A percentile compares a stretch with the other conserved stretches of the same genome.
phyloP scores from a whole-genome alignment of 2,329 filamentous ascomycete genomes.

The Septoria linicola region DNA sequence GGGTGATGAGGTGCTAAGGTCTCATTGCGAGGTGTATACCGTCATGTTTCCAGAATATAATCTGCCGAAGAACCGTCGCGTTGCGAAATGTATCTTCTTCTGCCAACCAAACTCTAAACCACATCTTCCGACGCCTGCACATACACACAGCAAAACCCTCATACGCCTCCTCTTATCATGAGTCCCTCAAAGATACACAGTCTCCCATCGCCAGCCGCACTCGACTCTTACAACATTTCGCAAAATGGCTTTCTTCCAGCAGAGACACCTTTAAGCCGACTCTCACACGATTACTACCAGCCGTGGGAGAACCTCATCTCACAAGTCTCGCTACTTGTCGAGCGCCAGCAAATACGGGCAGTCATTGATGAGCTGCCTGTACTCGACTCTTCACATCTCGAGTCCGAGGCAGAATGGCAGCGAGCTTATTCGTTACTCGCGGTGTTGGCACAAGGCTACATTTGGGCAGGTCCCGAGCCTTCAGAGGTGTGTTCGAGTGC shows the following conservation, averaged over 20 bases:
- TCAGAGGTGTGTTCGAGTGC: slow-evolving; percentile 46
- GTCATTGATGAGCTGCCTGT: slow-evolving; percentile 77
- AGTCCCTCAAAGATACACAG: slow-evolving; percentile 30
- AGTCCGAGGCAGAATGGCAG: slow-evolving; percentile 85
- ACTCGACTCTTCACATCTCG: slow-evolving; percentile 75
- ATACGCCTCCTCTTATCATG: slow-evolving; percentile 20
- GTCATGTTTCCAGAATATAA: slow-evolving; percentile 1
- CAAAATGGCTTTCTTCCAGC: slow-evolving; percentile 78
- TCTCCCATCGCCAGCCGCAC: slow-evolving; percentile 25
- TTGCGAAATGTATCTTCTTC: neutral
- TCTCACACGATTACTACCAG: slow-evolving; percentile 89
- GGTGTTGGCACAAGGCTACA: slow-evolving; percentile 79
- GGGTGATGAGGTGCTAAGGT: neutral
- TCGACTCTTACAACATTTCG: slow-evolving; percentile 30
- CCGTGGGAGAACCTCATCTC: slow-evolving; percentile 83
- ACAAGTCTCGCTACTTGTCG: slow-evolving; percentile 78
- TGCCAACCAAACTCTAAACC: neutral
- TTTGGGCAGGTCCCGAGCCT: slow-evolving; percentile 79
- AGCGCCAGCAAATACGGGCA: slow-evolving; percentile 74
- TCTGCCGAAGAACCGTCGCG: neutral
- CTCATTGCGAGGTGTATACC: neutral
- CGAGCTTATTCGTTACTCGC: slow-evolving; percentile 75
- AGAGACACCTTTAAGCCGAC: slow-evolving; percentile 69
- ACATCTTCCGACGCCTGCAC: neutral
- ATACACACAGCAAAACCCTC: neutral